phyloP scores from a whole-genome alignment of 148 eudicot genomes.

The Cornus suecica region DNA sequence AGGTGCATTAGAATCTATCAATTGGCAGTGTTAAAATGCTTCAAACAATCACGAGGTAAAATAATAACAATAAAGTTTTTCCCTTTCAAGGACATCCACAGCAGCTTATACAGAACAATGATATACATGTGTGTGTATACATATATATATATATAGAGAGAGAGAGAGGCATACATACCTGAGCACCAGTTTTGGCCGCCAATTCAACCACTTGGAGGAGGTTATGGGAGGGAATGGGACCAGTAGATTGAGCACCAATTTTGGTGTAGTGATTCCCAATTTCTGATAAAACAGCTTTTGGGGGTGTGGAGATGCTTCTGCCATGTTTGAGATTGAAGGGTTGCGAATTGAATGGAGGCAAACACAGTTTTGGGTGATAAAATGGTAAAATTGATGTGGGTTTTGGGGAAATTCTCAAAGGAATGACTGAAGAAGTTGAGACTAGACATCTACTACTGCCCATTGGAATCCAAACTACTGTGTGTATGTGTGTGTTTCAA shows the following conservation, averaged over 20 bases:
- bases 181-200: slow-evolving; percentile 87
- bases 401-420: slow-evolving; percentile 21
- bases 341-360: not conserved
- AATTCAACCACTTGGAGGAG: slow-evolving; percentile 61
- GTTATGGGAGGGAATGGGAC: slow-evolving; percentile 48
- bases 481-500: too few relatives aligned
- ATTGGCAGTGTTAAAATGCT: too few relatives aligned
- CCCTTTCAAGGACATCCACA: too few relatives aligned
- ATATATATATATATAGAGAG: not conserved
- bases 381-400: slow-evolving; percentile 26
- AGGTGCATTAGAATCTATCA: too few relatives aligned
- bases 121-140: too few relatives aligned
- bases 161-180: slow-evolving; percentile 34
- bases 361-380: slow-evolving; percentile 7
- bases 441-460: slow-evolving; percentile 26
- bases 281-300: slow-evolving; percentile 42
- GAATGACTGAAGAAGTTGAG: slow-evolving; percentile 32
- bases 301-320: not conserved
- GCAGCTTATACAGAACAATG: too few relatives aligned
- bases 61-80: too few relatives aligned
- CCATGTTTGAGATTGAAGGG: slow-evolving; percentile 14
- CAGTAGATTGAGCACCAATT: slow-evolving; percentile 61
- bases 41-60: too few relatives aligned
- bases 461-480: too few relatives aligned
- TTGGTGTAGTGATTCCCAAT: slow-evolving; percentile 38